Percentiles rank a stretch among this genome's conserved stretches.
Evolutionary conservation across 164 flowering plant species (phyloP).

Genomic region (Tetracentron sinense): DNA sequence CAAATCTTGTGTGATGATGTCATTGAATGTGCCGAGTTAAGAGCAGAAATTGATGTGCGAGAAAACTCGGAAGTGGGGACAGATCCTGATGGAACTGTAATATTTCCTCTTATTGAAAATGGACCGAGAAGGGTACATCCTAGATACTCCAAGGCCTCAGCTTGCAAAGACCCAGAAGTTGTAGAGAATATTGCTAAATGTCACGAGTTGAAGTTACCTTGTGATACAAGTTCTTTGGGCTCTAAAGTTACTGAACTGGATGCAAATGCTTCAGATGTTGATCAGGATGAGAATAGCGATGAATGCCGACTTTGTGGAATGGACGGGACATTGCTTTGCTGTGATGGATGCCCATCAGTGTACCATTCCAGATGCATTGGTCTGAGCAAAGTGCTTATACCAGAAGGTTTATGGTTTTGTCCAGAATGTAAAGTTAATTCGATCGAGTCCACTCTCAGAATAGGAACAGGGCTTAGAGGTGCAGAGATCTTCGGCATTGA

Average conservation of each 20-base stretch:
- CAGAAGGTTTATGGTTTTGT: conserved; percentile 89
- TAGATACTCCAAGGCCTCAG: conserved; percentile 62
- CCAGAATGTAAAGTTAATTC: conserved; percentile 72
- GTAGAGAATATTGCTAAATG: conserved; percentile 31
- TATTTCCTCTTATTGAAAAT: conserved; percentile 28
- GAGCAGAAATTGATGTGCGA: conserved; percentile 76
- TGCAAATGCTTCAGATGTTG: conserved; percentile 32
- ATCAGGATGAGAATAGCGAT: conserved; percentile 69
- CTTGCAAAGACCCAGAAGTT: conserved; percentile 47
- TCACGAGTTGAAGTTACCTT: conserved; percentile 19
- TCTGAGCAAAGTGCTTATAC: conserved; percentile 60
- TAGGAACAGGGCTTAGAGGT: conserved; percentile 58
- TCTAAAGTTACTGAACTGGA: conserved; percentile 23
- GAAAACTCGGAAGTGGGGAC: conserved; percentile 60
- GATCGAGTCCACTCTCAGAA: conserved; percentile 41
- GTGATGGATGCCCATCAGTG: conserved; percentile 99
- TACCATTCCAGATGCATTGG: conserved; percentile 96
- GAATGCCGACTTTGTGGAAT: conserved; percentile 96
- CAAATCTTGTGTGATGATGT: conserved; percentile 88
- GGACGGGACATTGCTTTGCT: conserved; percentile 93
- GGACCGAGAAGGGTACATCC: conserved; percentile 76
- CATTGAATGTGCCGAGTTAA: conserved; percentile 61
- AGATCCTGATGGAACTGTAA: conserved; percentile 37
- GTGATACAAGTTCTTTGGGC: conserved; percentile 20
- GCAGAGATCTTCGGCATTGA: conserved; percentile 82